phyloP scores from a whole-genome alignment of 768 basidiomycete species.

The Artomyces pyxidatus region DNA sequence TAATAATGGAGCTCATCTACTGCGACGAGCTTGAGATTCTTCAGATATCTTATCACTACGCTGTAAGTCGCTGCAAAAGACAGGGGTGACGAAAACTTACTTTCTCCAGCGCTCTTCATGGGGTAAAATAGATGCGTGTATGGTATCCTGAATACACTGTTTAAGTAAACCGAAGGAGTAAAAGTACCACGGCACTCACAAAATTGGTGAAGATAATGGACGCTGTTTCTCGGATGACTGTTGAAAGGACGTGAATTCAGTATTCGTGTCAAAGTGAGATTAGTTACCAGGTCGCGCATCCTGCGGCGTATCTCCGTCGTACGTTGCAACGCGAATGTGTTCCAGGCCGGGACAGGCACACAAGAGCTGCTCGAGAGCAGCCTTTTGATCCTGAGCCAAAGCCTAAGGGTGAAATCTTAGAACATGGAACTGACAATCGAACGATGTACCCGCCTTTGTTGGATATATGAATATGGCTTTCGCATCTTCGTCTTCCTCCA shows the following conservation, averaged over 20 bases:
- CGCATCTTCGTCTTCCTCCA: conserved; percentile 51
- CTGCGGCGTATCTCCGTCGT: conserved; percentile 82
- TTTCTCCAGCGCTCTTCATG: conserved; percentile 80
- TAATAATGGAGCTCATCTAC: conserved; percentile 90
- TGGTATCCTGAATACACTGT: conserved; percentile 51
- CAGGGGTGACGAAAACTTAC: conserved; percentile 24
- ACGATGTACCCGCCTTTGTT: conserved; percentile 51
- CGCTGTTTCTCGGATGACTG: conserved; percentile 63
- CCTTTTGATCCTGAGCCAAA: conserved; percentile 81
- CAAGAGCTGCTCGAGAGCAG: conserved; percentile 61
- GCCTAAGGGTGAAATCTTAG: conserved; percentile 42
- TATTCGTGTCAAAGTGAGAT: background rate
- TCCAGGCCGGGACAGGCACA: conserved; percentile 52
- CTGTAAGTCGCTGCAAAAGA: conserved; percentile 2
- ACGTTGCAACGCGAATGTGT: conserved; percentile 62
- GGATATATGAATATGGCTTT: conserved; percentile 86
- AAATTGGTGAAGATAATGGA: conserved; percentile 89
- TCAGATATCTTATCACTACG: conserved; percentile 50
- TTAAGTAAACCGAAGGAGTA: conserved; percentile 1
- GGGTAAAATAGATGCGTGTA: conserved; percentile 80
- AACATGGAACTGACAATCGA: background rate
- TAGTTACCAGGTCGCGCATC: conserved; percentile 50
- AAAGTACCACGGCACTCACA: conserved; percentile 30
- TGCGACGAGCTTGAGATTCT: conserved; percentile 68
- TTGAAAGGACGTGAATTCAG: background rate